Evolutionary conservation across 805 yeast genomes (phyloP).

Genomic region (Candida namnaoensis): DNA sequence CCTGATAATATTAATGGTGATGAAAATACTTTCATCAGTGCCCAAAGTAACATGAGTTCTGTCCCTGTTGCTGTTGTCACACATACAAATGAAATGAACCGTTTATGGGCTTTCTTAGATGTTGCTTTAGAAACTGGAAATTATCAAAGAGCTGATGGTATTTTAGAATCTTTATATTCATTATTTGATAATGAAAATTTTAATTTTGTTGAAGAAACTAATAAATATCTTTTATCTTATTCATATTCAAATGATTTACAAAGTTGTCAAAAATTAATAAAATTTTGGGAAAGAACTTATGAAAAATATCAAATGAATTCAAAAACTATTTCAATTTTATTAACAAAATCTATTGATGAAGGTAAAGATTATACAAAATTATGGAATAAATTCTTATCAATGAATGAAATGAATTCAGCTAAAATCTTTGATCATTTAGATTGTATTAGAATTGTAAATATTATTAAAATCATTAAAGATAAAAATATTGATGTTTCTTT

Average conservation of each 20-base stretch:
- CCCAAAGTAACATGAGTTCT: not conserved
- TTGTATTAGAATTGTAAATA: not conserved
- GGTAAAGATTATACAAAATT: slow-evolving; percentile 8
- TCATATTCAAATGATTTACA: slow-evolving; percentile 28
- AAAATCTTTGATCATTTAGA: not conserved
- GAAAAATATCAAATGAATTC: slow-evolving; percentile 35
- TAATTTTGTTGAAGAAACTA: slow-evolving; percentile 57
- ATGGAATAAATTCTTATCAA: not conserved
- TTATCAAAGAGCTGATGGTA: slow-evolving; percentile 59
- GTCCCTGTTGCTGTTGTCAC: slow-evolving; percentile 15
- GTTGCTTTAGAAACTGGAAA: slow-evolving; percentile 65
- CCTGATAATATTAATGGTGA: too few relatives aligned
- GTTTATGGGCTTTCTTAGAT: slow-evolving; percentile 70
- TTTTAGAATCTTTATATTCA: slow-evolving; percentile 53
- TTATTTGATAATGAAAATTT: slow-evolving; percentile 29
- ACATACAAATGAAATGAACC: slow-evolving; percentile 46
- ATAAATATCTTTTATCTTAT: slow-evolving; percentile 44
- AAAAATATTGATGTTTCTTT: not conserved
- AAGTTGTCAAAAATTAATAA: slow-evolving; percentile 36
- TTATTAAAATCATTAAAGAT: too few relatives aligned
- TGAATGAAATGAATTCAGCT: not conserved
- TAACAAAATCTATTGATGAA: slow-evolving; percentile 31
- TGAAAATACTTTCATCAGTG: slow-evolving; percentile 6
- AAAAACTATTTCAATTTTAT: slow-evolving; percentile 51
- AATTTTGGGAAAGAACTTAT: slow-evolving; percentile 21